Percentiles rank a stretch among this genome's conserved stretches.
These are phyloP conservation scores for button mushroom (Agaricus bisporus) DNA, from an alignment of 768 basidiomycete species.

Conservation along the genomic window DNA sequence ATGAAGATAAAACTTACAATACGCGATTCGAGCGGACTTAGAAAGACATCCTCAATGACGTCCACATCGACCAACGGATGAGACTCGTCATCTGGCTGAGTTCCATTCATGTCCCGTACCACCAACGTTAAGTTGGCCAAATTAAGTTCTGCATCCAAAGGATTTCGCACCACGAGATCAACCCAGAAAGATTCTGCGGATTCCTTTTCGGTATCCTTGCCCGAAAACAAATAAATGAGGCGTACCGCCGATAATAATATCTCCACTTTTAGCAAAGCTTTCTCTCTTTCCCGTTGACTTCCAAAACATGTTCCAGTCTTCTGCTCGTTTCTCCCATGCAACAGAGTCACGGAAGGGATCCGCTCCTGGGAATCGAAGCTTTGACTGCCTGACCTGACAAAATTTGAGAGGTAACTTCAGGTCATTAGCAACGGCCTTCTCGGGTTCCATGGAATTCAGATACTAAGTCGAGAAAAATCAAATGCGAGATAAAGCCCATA, in stretches of 20 bases:
- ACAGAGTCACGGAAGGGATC: conserved; percentile 32
- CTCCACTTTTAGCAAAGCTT: conserved; percentile 45
- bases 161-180: conserved; percentile 65
- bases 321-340: conserved; percentile 63
- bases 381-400: conserved; percentile 51
- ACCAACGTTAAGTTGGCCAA: conserved; percentile 55
- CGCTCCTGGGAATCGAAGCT: conserved; percentile 51
- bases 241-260: conserved; percentile 61
- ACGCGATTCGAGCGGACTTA: conserved; percentile 60
- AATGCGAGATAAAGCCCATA: background rate
- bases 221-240: background rate
- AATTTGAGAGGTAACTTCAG: conserved; percentile 64
- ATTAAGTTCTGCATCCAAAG: conserved; percentile 68
- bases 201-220: background rate
- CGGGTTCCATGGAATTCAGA: conserved; percentile 52
- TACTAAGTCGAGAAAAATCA: conserved; percentile 43
- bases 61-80: conserved; percentile 49
- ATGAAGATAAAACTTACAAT: conserved; percentile 36
- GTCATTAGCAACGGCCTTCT: conserved; percentile 32
- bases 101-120: conserved; percentile 33
- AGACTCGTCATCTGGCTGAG: conserved; percentile 24
- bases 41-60: conserved; percentile 50
- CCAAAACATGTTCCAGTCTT: conserved; percentile 60
- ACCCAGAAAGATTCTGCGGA: conserved; percentile 69
- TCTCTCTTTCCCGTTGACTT: conserved; percentile 46